Base-by-base conservation (phyloP, 306 rosid genomes). In the Dicorynia guianensis region DNA sequence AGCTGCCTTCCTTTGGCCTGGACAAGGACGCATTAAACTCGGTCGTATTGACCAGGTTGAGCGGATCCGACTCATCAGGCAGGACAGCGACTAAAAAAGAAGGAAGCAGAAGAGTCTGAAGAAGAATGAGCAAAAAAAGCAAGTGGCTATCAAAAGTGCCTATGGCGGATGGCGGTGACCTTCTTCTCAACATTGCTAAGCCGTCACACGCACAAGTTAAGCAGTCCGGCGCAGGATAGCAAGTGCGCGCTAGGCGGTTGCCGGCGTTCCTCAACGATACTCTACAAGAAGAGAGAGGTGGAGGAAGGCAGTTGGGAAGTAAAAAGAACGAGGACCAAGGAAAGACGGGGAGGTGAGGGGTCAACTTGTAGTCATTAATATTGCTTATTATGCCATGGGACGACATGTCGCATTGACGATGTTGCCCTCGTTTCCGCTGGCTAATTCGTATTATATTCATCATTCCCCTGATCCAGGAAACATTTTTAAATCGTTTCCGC, bases 1-100 rank as follows among this genome's bases (percentile, higher is more conserved):
- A 96, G 76, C 93, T 90, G 3, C 88, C 96, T 75, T 94, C 97
- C 38, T 89, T 79, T 3, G 89, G 88, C 35, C 85, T 82, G 6
- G 97, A 87, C 18, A 63, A 63, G 9, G 99, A 86, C 19, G 81
- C 96, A 76, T 85, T 91, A 20, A 86, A 85, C 77, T 85, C 90
- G 34, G 97, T 85, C 39, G 86, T 68, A 80, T 90, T 93, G 42
- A 55, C 65, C 75, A 65, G 77, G 65, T 86, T 79, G 20, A 82
- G 71, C 71, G 30, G 96, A 92, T 89, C 96, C 69, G 93, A 69
- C 15, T 82, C 88, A 4, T 69, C 52, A 19, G 82, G 79, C 8
- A 82, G 76, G 38, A 75, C 69, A 53, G 91, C 79, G 72, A 83
- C 62, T 3, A 90, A 82, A 56, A 59, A 65, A 18, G 77, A 59